phyloP scores from a whole-genome alignment of 495 filamentous ascomycete species.

The Coniosporium apollinis region DNA sequence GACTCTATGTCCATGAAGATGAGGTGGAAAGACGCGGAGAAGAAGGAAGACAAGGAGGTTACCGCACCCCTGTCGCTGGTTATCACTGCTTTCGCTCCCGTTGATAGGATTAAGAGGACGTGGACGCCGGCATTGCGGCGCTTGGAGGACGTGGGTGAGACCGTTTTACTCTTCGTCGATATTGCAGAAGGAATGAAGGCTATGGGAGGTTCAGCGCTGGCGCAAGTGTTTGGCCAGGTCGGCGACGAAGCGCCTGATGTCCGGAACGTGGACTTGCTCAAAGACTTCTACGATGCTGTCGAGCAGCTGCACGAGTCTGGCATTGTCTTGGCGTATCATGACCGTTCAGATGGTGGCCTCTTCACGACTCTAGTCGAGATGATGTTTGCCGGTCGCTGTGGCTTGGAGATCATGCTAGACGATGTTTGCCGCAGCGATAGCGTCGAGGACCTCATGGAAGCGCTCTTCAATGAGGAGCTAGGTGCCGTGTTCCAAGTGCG shows the following conservation, averaged over 20 bases:
- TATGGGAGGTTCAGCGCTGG: slow-evolving; percentile 80
- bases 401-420: slow-evolving; percentile 72
- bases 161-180: slow-evolving; percentile 79
- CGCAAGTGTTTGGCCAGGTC: slow-evolving; percentile 79
- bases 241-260: slow-evolving; percentile 76
- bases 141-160: slow-evolving; percentile 75
- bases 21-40: slow-evolving; percentile 67
- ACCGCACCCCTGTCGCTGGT: slow-evolving; percentile 82
- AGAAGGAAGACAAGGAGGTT: slow-evolving; percentile 58
- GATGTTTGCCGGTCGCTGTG: slow-evolving; percentile 95
- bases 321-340: slow-evolving; percentile 88
- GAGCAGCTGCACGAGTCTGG: slow-evolving; percentile 70
- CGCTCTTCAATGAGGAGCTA: slow-evolving; percentile 93
- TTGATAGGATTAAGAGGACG: slow-evolving; percentile 61
- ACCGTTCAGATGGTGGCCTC: slow-evolving; percentile 82
- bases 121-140: slow-evolving; percentile 86
- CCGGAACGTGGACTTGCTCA: slow-evolving; percentile 61
- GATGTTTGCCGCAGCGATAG: slow-evolving; percentile 38
- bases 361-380: slow-evolving; percentile 88
- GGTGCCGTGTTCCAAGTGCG: slow-evolving; percentile 92
- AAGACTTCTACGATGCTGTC: slow-evolving; percentile 83
- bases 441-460: slow-evolving; percentile 46
- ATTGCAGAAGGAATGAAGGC: slow-evolving; percentile 61
- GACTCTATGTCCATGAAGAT: slow-evolving; percentile 99
- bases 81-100: slow-evolving; percentile 75